Evolutionary conservation across 2,329 filamentous ascomycete species (phyloP).

Genomic region (Alternaria dauci): DNA sequence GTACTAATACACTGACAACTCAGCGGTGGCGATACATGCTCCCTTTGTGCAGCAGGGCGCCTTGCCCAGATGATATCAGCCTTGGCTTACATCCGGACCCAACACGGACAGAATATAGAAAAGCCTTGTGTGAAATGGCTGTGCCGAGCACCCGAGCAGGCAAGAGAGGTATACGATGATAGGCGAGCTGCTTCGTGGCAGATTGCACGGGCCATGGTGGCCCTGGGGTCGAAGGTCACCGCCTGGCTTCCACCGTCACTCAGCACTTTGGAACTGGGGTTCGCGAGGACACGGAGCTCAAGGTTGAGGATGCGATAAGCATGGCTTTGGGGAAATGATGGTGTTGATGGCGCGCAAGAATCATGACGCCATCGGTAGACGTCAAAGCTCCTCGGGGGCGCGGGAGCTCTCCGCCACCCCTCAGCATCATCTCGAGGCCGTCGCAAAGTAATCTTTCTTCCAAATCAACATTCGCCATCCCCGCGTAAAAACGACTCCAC

Average conservation of each 20-base stretch:
- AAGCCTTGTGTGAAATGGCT: not conserved
- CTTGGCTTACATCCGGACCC: not conserved
- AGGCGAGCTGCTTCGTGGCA: not conserved
- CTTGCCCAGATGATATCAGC: not conserved
- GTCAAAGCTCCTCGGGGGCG: slow-evolving; percentile 35
- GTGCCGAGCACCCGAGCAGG: not conserved
- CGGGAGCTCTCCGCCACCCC: slow-evolving; percentile 38
- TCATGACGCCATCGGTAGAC: slow-evolving; percentile 42
- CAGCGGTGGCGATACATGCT: not conserved
- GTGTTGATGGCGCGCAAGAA: slow-evolving; percentile 9
- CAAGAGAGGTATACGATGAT: not conserved
- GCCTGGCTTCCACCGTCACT: not conserved
- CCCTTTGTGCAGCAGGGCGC: not conserved
- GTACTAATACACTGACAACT: not conserved
- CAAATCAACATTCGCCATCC: slow-evolving; percentile 4
- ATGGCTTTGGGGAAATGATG: not conserved
- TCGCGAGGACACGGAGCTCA: not conserved
- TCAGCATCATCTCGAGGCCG: slow-evolving; percentile 25
- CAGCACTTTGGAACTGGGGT: too few species aligned
- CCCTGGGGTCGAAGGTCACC: not conserved
- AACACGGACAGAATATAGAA: not conserved
- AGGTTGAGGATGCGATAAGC: not conserved
- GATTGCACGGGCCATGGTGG: not conserved
- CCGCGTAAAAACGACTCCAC: slow-evolving; percentile 16
- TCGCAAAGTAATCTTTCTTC: not conserved